Evolutionary conservation across 2,329 filamentous ascomycete species (phyloP), one percentile per base, ranked within the genome.

Genomic region (Cytospora paraplurivora): DNA sequence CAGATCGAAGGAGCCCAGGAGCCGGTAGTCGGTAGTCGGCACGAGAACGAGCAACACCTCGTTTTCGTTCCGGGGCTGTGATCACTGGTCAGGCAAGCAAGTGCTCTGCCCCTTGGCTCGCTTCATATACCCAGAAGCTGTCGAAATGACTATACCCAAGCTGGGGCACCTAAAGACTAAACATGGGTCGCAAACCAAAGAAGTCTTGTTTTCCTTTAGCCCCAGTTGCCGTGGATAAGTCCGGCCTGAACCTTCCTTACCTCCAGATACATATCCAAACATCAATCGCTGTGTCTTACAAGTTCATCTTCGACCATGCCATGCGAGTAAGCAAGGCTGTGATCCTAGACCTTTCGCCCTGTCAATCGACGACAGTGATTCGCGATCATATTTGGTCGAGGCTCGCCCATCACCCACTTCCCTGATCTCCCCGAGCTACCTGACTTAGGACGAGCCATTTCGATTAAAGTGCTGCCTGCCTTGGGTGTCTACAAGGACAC

Each of bases 311-410:
- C 19, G 44, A 50, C 34, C 51, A 47, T 51, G 13, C 53, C 47
- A 57, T 63, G 64, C 64, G 33, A 49, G 56, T 66, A 62, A 63
- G 47, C 60, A 57, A 63, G 56, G 64, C 61, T 63, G 64, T 27
- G 47, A 47, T 38, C 59, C 52, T 53, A 47, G 52, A 35, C 51
- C 35, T 35, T 62, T 37, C 47, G 47, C 53, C 38, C 60, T 27
- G 10, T 27, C 52, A 52, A 27, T 17, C 33, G 32, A 8, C 54
- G 38, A 52, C 58, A 56, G 52, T 59, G 17, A 38, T 37, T n/a
- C 4, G 17, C 27, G 49, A 60, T 65, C 60, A 50, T 50, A 41
- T 33, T 59, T 17, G 19, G n/a, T 54, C 27, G 51, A 61, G 19
- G 17, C 51, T 51, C 19, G 21, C 41, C 53, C 41, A 32, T 35